Evolutionary conservation across 2,329 filamentous ascomycete genomes (phyloP).

Genomic region (Fusarium mangiferae): DNA sequence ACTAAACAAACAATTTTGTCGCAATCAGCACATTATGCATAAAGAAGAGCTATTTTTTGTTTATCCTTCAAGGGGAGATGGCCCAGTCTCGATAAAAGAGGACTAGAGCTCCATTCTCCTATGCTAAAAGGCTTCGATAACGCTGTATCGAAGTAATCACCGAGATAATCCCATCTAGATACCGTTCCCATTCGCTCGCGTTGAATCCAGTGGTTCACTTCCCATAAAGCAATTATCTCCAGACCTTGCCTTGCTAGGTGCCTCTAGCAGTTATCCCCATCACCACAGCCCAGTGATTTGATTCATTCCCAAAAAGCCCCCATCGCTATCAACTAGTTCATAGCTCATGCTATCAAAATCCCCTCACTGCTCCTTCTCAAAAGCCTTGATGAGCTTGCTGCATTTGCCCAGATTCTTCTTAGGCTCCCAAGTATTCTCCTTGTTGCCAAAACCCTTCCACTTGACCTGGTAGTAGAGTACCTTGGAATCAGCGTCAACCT

Average conservation of each 20-base stretch:
- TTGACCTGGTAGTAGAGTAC: conserved; percentile 61
- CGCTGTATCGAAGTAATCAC: not conserved
- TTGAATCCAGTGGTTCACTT: not conserved
- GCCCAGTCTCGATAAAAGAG: not conserved
- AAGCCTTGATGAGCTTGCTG: conserved; percentile 49
- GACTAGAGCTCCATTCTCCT: no score
- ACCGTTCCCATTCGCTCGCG: not conserved
- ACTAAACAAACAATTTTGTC: not conserved
- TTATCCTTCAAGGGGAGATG: no score
- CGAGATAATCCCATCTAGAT: not conserved
- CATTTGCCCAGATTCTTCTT: conserved; percentile 56
- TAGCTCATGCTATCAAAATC: not conserved
- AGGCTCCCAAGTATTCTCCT: conserved; percentile 66
- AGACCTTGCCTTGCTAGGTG: not conserved
- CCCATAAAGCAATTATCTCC: not conserved
- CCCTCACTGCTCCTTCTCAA: conserved; percentile 43
- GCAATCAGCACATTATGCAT: not conserved
- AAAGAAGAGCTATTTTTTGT: not conserved
- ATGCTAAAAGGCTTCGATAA: not conserved
- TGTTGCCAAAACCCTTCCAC: conserved; percentile 60
- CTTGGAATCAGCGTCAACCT: conserved; percentile 51
- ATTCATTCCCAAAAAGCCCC: not conserved
- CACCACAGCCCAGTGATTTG: not conserved
- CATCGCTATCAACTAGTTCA: not conserved
- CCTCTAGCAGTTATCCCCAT: not conserved